Conservation (phyloP, 129 eudicot species). For the Pittosporum tobira region DNA sequence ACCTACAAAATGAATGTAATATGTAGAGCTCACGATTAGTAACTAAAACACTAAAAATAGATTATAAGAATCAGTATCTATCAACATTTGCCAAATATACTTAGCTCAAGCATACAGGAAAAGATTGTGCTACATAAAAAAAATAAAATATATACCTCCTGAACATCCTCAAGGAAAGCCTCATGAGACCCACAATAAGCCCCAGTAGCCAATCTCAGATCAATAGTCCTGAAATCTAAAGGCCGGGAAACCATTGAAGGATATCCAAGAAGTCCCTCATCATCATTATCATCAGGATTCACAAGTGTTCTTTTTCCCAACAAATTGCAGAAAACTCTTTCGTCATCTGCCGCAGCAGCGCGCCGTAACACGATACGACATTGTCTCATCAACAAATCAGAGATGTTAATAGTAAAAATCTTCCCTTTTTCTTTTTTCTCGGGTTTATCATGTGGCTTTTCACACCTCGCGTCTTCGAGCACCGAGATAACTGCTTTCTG, state of each 20-base stretch:
- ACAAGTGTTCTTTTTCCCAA: constrained; percentile 53
- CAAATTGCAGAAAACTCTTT: constrained; percentile 69
- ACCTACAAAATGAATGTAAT: constrained; percentile 48
- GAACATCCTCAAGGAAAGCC: constrained; percentile 85
- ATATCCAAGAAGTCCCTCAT: constrained; percentile 78
- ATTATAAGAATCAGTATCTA: too few relatives aligned
- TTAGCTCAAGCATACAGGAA: too few relatives aligned
- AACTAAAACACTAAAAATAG: too few relatives aligned
- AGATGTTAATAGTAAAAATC: constrained; percentile 23
- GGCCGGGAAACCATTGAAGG: constrained; percentile 85
- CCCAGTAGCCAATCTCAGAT: constrained; percentile 77
- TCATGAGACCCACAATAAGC: constrained; percentile 72
- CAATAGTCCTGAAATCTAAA: constrained; percentile 85
- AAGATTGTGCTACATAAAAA: too few relatives aligned
- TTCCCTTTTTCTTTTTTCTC: constrained; percentile 69
- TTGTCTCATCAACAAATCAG: constrained; percentile 66
- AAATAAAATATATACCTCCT: constrained; percentile 74
- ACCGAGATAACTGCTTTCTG: constrained; percentile 87
- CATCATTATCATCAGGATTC: constrained; percentile 69
- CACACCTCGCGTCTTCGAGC: constrained; percentile 41
- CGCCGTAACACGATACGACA: constrained; percentile 75
- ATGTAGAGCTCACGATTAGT: constrained; percentile 7
- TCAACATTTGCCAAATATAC: too few relatives aligned
- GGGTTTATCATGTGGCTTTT: constrained; percentile 42
- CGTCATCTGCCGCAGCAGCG: constrained; percentile 66